These are phyloP conservation scores for Fusarium citri DNA, from an alignment of 2,329 filamentous ascomycete genomes.

Conservation along the genomic window DNA sequence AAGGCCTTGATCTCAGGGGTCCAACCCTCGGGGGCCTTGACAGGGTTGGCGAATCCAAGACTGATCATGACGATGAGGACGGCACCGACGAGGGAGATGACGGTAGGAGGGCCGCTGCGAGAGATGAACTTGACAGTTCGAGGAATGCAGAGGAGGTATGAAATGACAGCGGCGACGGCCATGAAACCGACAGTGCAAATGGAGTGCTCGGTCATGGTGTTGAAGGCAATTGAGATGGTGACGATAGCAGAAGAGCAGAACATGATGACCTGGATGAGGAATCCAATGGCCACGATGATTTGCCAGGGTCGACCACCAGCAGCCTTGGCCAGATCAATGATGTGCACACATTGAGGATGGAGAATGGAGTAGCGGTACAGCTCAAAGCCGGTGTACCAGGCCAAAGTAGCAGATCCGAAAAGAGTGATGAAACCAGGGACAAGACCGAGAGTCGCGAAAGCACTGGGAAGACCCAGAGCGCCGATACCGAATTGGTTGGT, in stretches of 20 bases:
- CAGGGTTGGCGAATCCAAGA: constrained; percentile 12
- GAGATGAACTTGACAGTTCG: constrained; percentile 29
- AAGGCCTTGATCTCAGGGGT: constrained; percentile 17
- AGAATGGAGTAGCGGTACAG: neutral
- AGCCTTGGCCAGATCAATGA: constrained; percentile 73
- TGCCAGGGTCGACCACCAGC: constrained; percentile 48
- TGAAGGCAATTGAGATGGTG: constrained; percentile 26
- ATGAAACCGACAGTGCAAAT: constrained; percentile 25
- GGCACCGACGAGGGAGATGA: constrained; percentile 12
- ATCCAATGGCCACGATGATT: constrained; percentile 15
- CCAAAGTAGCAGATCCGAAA: neutral
- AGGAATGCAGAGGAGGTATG: constrained; percentile 12
- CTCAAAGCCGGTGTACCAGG: neutral
- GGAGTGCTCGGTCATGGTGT: constrained; percentile 20
- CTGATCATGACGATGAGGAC: constrained; percentile 28
- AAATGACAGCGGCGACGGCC: constrained; percentile 8
- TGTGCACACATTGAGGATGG: constrained; percentile 74
- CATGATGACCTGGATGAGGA: constrained; percentile 24
- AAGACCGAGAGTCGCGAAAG: constrained; percentile 74
- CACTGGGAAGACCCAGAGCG: constrained; percentile 75
- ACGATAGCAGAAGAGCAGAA: constrained; percentile 22
- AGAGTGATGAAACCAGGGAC: neutral
- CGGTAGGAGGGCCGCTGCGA: constrained; percentile 14
- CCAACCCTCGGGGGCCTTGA: constrained; percentile 6
- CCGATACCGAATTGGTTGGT: constrained; percentile 45